Evolutionary conservation across 768 basidiomycete genomes (phyloP).

Genomic region (Auriscalpium vulgare): DNA sequence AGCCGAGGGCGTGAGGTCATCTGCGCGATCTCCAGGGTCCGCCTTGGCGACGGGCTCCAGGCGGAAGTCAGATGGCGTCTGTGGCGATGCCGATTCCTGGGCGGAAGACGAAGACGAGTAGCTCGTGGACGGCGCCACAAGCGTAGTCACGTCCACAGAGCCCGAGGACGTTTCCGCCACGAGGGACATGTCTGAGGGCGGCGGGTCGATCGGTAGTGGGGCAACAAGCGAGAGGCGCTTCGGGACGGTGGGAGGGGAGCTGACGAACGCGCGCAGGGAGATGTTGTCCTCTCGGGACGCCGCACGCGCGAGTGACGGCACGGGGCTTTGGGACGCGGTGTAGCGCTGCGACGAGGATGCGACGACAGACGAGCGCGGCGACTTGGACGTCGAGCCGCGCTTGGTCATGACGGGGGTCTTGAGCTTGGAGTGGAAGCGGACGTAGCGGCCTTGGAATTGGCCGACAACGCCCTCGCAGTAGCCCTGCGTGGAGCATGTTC

Average conservation of each 20-base stretch:
- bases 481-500: constrained; percentile 38
- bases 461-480: constrained; percentile 87
- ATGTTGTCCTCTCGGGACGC: constrained; percentile 8
- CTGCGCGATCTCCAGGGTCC: neutral
- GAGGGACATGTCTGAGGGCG: neutral
- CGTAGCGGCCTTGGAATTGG: constrained; percentile 53
- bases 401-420: constrained; percentile 78
- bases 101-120: constrained; percentile 23
- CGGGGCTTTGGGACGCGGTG: constrained; percentile 20
- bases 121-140: constrained; percentile 14
- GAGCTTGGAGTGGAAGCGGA: constrained; percentile 64
- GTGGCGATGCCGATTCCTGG: constrained; percentile 18
- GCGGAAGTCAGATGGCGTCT: constrained; percentile 16
- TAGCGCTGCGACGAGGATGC: constrained; percentile 9
- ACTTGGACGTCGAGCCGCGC: constrained; percentile 36
- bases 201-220: neutral
- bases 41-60: constrained; percentile 1
- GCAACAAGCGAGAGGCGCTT: neutral
- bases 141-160: constrained; percentile 8
- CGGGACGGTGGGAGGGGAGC: neutral
- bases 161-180: constrained; percentile 1
- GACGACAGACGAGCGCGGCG: constrained; percentile 21
- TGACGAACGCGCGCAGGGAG: neutral
- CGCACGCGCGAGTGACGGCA: constrained; percentile 10
- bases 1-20: neutral